Evolutionary conservation across 2,329 filamentous ascomycete species (phyloP).

Genomic region (Botrytis tulipae): DNA sequence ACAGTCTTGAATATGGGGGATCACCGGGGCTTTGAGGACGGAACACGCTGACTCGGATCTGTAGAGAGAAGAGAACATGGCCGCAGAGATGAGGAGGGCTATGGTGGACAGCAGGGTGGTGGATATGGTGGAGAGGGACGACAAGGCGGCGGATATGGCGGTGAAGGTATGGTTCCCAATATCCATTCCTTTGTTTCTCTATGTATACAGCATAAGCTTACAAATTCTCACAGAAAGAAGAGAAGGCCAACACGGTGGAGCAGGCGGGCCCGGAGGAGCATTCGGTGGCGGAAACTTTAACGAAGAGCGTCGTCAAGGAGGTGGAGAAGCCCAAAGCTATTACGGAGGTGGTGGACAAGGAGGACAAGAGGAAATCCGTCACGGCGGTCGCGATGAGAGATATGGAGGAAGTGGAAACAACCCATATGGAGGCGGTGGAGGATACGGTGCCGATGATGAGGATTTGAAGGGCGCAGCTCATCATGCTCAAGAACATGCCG

Average conservation of each 20-base stretch:
- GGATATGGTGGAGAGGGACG: slow-evolving; percentile 21
- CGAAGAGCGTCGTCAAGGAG: slow-evolving; percentile 9
- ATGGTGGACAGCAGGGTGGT: slow-evolving; percentile 21
- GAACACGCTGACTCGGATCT: neutral
- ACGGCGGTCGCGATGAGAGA: slow-evolving; percentile 25
- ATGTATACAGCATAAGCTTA: neutral
- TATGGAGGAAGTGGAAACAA: slow-evolving; percentile 28
- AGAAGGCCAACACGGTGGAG: slow-evolving; percentile 15
- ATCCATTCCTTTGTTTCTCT: neutral
- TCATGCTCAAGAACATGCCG: slow-evolving; percentile 55
- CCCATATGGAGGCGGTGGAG: slow-evolving; percentile 33
- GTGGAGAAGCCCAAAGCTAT: slow-evolving; percentile 17
- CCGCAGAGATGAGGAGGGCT: slow-evolving; percentile 2
- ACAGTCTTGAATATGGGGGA: neutral
- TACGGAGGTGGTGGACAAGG: slow-evolving; percentile 14
- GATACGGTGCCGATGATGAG: slow-evolving; percentile 42
- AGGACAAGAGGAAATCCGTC: slow-evolving; percentile 17
- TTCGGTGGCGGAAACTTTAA: slow-evolving; percentile 22
- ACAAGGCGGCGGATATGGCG: slow-evolving; percentile 24
- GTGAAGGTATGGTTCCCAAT: neutral
- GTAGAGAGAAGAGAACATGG: slow-evolving; percentile 5
- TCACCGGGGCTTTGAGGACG: neutral
- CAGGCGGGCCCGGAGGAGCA: slow-evolving; percentile 23
- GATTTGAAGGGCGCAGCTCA: slow-evolving; percentile 54
- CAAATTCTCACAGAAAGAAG: neutral